phyloP scores from a whole-genome alignment of 2,329 filamentous ascomycete genomes.

The Sporothrix dimorphospora region DNA sequence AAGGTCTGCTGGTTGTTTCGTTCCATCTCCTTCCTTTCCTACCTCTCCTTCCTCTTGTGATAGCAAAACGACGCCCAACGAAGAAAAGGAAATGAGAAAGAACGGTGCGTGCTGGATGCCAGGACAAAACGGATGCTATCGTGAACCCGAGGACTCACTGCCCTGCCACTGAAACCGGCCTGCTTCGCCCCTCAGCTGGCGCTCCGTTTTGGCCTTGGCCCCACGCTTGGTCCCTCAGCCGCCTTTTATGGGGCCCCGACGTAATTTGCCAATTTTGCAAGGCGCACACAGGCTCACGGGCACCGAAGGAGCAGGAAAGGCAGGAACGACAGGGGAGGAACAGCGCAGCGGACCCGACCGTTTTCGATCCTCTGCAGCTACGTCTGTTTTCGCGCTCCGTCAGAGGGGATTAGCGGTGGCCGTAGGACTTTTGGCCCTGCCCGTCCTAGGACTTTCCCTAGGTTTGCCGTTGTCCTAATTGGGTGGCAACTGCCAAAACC shows the following conservation, averaged over 20 bases:
- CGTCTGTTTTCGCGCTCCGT: conserved; percentile 1
- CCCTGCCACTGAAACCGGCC: neutral
- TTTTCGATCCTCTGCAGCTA: neutral
- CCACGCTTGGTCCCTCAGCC: conserved; percentile 28
- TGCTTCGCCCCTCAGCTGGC: conserved; percentile 21
- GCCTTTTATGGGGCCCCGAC: conserved; percentile 28
- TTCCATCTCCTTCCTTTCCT: neutral
- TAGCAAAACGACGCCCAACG: neutral
- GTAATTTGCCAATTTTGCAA: conserved; percentile 22
- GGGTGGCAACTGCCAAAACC: neutral
- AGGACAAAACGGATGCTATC: conserved; percentile 10
- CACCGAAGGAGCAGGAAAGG: neutral
- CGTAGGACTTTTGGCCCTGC: conserved; percentile 19
- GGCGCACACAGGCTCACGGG: conserved; percentile 15
- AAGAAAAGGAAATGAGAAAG: neutral
- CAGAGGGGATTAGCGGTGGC: neutral
- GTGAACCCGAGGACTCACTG: neutral
- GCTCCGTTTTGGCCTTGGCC: conserved; percentile 25
- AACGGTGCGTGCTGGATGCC: neutral
- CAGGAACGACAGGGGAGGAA: neutral
- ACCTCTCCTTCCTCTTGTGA: neutral
- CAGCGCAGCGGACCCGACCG: neutral
- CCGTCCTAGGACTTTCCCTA: conserved; percentile 14
- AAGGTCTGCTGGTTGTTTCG: neutral
- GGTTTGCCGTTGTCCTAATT: conserved; percentile 4